These are phyloP conservation scores for Penicillium subrubescens DNA, from an alignment of 495 filamentous ascomycete species.

Conservation along the genomic window DNA sequence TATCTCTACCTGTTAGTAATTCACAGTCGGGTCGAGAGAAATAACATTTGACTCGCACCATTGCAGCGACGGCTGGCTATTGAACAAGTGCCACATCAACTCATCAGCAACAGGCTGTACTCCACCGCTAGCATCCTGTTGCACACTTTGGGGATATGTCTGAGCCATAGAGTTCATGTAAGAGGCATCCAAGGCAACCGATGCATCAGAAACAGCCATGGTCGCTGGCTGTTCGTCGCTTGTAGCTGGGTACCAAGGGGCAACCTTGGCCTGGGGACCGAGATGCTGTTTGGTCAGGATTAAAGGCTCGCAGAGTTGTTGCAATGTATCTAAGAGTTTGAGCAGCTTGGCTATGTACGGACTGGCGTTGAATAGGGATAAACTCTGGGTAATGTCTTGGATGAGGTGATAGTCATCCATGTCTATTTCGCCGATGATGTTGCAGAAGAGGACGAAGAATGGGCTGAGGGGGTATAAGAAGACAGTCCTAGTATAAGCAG, in stretches of 20 bases:
- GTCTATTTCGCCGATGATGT: conserved; percentile 32
- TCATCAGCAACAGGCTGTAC: conserved; percentile 19
- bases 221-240: neutral
- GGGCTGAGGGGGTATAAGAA: conserved; percentile 32
- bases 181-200: neutral
- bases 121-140: neutral
- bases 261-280: conserved; percentile 10
- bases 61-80: conserved; percentile 30
- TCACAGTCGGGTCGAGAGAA: neutral
- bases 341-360: conserved; percentile 28
- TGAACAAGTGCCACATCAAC: conserved; percentile 36
- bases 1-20: neutral
- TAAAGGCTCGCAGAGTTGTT: conserved; percentile 28
- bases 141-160: conserved; percentile 2
- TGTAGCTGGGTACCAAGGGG: conserved; percentile 17
- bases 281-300: conserved; percentile 21
- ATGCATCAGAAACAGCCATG: neutral
- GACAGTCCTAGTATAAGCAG: conserved; percentile 22
- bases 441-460: conserved; percentile 38
- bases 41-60: conserved; percentile 24
- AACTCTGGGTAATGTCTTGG: conserved; percentile 21
- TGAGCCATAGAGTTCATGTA: neutral
- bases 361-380: conserved; percentile 26
- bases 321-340: conserved; percentile 23
- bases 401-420: conserved; percentile 30